phyloP scores from a whole-genome alignment of 768 basidiomycete genomes.

The Heimioporus sp. region DNA sequence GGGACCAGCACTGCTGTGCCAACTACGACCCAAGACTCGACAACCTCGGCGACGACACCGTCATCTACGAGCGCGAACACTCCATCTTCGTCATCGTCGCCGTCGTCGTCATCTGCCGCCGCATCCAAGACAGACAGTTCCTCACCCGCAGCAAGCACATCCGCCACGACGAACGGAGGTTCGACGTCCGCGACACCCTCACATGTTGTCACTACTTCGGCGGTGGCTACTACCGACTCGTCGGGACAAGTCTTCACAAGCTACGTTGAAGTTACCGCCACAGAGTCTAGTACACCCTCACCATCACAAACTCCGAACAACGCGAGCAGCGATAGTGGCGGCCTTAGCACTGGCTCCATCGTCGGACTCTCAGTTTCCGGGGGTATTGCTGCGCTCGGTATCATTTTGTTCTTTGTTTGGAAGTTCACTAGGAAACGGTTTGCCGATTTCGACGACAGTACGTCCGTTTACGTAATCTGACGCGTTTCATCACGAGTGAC shows the following conservation, averaged over 20 bases:
- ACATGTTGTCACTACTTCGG: neutral
- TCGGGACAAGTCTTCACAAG: conserved; percentile 31
- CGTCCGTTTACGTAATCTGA: conserved; percentile 30
- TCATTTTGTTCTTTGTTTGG: conserved; percentile 79
- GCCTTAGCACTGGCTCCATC: conserved; percentile 70
- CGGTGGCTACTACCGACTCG: conserved; percentile 18
- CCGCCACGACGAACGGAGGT: neutral
- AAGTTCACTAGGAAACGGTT: conserved; percentile 83
- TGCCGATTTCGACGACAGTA: conserved; percentile 75
- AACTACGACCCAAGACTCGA: conserved; percentile 2
- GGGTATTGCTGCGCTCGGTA: conserved; percentile 68
- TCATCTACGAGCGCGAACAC: neutral
- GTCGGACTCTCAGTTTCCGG: conserved; percentile 80
- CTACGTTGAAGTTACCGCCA: conserved; percentile 7
- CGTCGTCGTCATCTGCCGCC: neutral
- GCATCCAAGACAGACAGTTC: neutral
- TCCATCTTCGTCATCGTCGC: conserved; percentile 6
- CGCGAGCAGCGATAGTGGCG: conserved; percentile 17
- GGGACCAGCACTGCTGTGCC: neutral
- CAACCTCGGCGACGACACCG: neutral
- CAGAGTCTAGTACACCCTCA: conserved; percentile 26
- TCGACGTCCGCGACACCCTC: conserved; percentile 3
- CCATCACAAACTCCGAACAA: conserved; percentile 16
- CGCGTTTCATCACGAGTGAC: conserved; percentile 3
- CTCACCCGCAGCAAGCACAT: neutral